A percentile compares a stretch with the other conserved stretches of the same genome.
phyloP scores from a whole-genome alignment of 345 rosid species.

The Adansonia digitata region DNA sequence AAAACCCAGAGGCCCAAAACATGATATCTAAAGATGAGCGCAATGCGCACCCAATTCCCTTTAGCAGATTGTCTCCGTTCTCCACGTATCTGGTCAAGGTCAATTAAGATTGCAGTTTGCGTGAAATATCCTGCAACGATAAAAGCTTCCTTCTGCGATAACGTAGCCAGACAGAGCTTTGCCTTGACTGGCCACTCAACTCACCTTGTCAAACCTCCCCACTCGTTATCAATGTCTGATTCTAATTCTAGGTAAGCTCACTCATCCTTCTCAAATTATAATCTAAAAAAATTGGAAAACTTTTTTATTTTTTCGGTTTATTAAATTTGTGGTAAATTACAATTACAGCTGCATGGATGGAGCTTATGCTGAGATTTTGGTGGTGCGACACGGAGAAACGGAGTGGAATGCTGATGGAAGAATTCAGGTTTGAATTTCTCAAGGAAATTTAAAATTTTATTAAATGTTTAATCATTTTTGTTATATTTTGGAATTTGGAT shows the following conservation, averaged over 20 bases:
- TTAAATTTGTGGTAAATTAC: background rate
- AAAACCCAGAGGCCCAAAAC: background rate
- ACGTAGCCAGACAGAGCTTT: background rate
- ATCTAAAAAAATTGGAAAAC: background rate
- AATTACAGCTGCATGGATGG: constrained; percentile 25
- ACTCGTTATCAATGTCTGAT: constrained; percentile 7
- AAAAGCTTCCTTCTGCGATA: background rate
- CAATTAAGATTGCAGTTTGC: background rate
- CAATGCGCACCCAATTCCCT: background rate
- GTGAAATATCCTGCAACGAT: background rate
- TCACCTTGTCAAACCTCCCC: constrained; percentile 18
- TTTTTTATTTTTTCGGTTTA: background rate
- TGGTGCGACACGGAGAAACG: constrained; percentile 82
- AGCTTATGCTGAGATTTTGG: constrained; percentile 53
- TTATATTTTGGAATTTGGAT: background rate
- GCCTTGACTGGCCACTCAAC: constrained; percentile 14
- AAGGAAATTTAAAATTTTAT: background rate
- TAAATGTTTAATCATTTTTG: background rate
- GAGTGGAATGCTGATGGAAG: constrained; percentile 72
- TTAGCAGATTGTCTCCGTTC: background rate
- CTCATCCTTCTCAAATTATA: background rate
- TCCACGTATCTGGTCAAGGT: background rate
- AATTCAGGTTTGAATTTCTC: constrained; percentile 43
- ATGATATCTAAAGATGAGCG: background rate
- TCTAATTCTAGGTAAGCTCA: constrained; percentile 18